phyloP scores from a whole-genome alignment of 2,329 filamentous ascomycete species.

The Mycosphaerella sp. region DNA sequence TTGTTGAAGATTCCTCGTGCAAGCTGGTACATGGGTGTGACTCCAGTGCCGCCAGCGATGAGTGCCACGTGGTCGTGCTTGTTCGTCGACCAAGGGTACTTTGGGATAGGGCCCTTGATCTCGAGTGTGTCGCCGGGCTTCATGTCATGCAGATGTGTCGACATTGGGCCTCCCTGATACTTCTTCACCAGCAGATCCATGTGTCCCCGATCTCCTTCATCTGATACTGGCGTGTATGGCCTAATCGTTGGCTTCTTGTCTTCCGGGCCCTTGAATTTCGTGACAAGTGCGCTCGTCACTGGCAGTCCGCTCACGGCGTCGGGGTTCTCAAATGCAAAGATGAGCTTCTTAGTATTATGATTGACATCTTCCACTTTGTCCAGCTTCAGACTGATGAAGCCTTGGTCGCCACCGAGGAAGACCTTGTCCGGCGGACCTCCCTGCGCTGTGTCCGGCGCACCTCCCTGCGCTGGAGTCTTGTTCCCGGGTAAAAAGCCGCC shows the following conservation, averaged over 20 bases:
- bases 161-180: slow-evolving; percentile 90
- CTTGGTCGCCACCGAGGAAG: slow-evolving; percentile 82
- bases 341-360: slow-evolving; percentile 90
- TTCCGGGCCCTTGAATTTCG: slow-evolving; percentile 81
- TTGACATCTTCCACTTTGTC: slow-evolving; percentile 73
- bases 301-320: slow-evolving; percentile 78
- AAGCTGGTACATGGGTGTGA: slow-evolving; percentile 98
- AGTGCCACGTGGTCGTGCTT: slow-evolving; percentile 85
- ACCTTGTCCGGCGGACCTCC: slow-evolving; percentile 43
- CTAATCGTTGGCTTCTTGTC: slow-evolving; percentile 80
- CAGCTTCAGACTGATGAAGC: slow-evolving; percentile 76
- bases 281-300: slow-evolving; percentile 78
- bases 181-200: slow-evolving; percentile 87
- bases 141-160: slow-evolving; percentile 78
- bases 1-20: slow-evolving; percentile 89
- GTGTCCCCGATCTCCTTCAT: slow-evolving; percentile 74
- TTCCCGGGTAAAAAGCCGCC: no score
- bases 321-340: slow-evolving; percentile 77
- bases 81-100: slow-evolving; percentile 84
- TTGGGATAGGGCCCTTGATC: slow-evolving; percentile 92
- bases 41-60: slow-evolving; percentile 91
- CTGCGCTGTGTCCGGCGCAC: slow-evolving; percentile 38
- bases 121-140: slow-evolving; percentile 73
- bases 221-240: slow-evolving; percentile 87
- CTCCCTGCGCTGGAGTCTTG: slow-evolving; percentile 32